Percentiles rank a stretch among this genome's conserved stretches.
These are phyloP conservation scores for Emericellopsis atlantica DNA, from an alignment of 2,329 filamentous ascomycete genomes.

Conservation along the genomic window DNA sequence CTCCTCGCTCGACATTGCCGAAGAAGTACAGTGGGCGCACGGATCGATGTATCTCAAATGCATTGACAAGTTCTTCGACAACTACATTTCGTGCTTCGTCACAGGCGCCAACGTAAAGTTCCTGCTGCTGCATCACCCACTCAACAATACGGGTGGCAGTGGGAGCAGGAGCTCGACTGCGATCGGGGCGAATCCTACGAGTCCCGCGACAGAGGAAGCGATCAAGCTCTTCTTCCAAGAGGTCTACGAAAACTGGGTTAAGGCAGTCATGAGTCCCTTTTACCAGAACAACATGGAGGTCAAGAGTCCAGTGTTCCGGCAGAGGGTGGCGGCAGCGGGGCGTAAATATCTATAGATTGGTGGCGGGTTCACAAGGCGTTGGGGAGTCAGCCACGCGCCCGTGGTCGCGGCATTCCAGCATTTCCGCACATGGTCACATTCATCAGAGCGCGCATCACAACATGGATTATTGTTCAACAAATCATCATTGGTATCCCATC, in stretches of 20 bases:
- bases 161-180: conserved; percentile 44
- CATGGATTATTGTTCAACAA: too few relatives aligned
- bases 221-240: conserved; percentile 90
- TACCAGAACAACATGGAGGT: conserved; percentile 79
- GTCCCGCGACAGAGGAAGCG: conserved; percentile 86
- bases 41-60: conserved; percentile 91
- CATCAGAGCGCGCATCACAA: too few relatives aligned
- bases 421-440: neutral
- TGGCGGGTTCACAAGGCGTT: neutral
- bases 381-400: neutral
- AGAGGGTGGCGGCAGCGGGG: conserved; percentile 72
- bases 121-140: conserved; percentile 80
- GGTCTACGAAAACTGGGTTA: conserved; percentile 93
- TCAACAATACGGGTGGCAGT: conserved; percentile 23
- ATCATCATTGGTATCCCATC: neutral
- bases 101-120: conserved; percentile 90
- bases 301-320: conserved; percentile 73
- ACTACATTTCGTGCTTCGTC: conserved; percentile 88
- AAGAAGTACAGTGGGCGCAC: conserved; percentile 89
- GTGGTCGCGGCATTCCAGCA: neutral
- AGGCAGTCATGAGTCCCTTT: conserved; percentile 95
- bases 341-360: conserved; percentile 69
- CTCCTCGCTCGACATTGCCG: conserved; percentile 84
- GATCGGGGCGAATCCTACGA: conserved; percentile 73
- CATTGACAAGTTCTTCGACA: conserved; percentile 93